A percentile compares a stretch with the other conserved stretches of the same genome.
phyloP scores from a whole-genome alignment of 2,329 filamentous ascomycete species.

The Colletotrichum nymphaeae region DNA sequence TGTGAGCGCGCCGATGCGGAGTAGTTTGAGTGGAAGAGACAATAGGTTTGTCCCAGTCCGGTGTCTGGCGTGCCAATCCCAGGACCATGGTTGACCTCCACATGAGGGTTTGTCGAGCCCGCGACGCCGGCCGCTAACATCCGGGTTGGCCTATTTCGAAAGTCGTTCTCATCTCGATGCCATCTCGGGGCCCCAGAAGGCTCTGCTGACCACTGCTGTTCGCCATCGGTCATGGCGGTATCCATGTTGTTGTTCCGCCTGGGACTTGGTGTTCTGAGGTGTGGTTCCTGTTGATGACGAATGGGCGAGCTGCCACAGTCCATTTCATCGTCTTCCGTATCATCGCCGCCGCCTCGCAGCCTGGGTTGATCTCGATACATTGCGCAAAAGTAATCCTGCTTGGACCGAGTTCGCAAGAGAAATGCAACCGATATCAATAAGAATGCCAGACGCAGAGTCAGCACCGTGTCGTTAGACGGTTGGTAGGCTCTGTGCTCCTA shows the following conservation, averaged over 20 bases:
- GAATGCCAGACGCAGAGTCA: not conserved
- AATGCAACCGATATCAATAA: not conserved
- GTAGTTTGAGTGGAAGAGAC: not conserved
- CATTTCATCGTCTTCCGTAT: not conserved
- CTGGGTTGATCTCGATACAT: not conserved
- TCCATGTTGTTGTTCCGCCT: not conserved
- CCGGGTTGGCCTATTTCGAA: not conserved
- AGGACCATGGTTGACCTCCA: not conserved
- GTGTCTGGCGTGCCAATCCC: not conserved
- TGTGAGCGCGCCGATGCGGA: not conserved
- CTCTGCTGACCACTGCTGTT: not conserved
- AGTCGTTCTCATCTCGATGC: not conserved
- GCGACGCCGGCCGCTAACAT: not conserved
- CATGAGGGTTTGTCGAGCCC: not conserved
- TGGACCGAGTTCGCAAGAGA: not conserved
- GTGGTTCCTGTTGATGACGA: not conserved
- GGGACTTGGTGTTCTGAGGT: not conserved
- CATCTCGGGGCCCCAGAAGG: too few relatives aligned
- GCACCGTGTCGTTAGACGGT: not conserved
- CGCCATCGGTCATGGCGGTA: not conserved
- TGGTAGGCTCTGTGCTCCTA: not conserved
- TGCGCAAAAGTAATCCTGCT: not conserved
- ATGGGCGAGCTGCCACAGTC: not conserved
- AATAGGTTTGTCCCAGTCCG: not conserved
- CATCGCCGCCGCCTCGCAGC: not conserved